Evolutionary conservation across 441 rosid genomes (phyloP).

Genomic region (Pelargonium fulgidum): DNA sequence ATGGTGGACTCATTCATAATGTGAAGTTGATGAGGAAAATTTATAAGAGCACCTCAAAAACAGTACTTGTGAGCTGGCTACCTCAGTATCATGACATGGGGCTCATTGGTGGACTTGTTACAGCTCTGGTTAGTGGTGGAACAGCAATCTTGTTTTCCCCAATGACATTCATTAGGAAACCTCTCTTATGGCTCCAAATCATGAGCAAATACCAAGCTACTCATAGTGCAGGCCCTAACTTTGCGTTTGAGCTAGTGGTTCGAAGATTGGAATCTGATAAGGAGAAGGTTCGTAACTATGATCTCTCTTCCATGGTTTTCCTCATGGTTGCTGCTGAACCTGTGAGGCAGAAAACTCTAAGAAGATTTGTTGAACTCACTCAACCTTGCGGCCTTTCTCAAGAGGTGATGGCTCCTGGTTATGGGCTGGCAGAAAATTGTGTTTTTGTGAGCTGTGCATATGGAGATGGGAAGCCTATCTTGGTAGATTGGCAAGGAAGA

Average conservation of each 20-base stretch:
- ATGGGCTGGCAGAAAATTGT: conserved; percentile 72
- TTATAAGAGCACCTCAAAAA: conserved; percentile 58
- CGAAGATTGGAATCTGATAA: conserved; percentile 51
- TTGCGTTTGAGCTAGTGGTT: conserved; percentile 54
- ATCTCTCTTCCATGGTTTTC: conserved; percentile 61
- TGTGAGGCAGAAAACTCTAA: conserved; percentile 52
- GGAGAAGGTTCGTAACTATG: conserved; percentile 30
- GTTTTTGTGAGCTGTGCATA: conserved; percentile 68
- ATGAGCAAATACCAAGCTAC: conserved; percentile 53
- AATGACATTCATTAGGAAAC: conserved; percentile 51
- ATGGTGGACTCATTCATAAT: conserved; percentile 59
- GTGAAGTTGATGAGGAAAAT: conserved; percentile 52
- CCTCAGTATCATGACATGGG: conserved; percentile 86
- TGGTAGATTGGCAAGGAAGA: conserved; percentile 65
- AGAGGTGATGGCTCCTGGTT: conserved; percentile 71
- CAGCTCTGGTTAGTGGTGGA: conserved; percentile 64
- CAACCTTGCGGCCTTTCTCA: conserved; percentile 51
- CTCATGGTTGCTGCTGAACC: conserved; percentile 80
- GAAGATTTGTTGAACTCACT: conserved; percentile 52
- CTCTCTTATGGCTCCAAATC: conserved; percentile 56
- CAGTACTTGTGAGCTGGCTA: conserved; percentile 62
- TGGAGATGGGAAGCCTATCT: conserved; percentile 52
- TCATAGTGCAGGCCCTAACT: conserved; percentile 71
- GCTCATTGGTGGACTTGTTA: conserved; percentile 62
- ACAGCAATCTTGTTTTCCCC: conserved; percentile 56